phyloP scores from a whole-genome alignment of 257 asterid species.

The Penstemon eatonii region DNA sequence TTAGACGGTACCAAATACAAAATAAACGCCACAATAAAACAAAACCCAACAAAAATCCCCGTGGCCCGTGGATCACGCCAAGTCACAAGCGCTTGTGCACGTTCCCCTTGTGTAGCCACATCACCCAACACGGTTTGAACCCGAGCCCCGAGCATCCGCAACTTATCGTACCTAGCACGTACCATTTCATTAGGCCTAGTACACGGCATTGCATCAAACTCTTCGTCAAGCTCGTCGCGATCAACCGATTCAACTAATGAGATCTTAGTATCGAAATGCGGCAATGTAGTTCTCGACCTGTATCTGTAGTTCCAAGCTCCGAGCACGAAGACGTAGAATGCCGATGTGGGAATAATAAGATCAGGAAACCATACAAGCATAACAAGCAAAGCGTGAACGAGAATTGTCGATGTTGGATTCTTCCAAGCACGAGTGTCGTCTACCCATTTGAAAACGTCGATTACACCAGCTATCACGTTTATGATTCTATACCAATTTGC shows the following conservation, averaged over 20 bases:
- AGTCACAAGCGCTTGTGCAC: conserved; percentile 75
- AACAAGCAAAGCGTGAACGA: conserved; percentile 66
- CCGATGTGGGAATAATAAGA: conserved; percentile 65
- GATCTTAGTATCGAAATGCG: conserved; percentile 66
- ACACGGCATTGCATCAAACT: conserved; percentile 73
- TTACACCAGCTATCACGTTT: conserved; percentile 64
- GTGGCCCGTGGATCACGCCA: conserved; percentile 97
- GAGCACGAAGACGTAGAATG: conserved; percentile 65
- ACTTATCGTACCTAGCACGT: conserved; percentile 68
- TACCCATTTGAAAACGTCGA: conserved; percentile 66
- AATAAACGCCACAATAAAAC: conserved; percentile 58
- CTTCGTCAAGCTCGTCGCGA: conserved; percentile 78
- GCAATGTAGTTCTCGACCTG: conserved; percentile 48
- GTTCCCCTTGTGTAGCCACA: conserved; percentile 80
- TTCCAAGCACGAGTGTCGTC: conserved; percentile 89
- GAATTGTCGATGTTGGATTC: conserved; percentile 71
- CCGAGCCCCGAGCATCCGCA: conserved; percentile 74
- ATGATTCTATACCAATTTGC: conserved; percentile 83
- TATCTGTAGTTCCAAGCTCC: conserved; percentile 88
- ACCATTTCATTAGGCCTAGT: conserved; percentile 52
- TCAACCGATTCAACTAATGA: conserved; percentile 63
- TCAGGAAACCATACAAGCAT: conserved; percentile 85
- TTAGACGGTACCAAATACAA: conserved; percentile 73
- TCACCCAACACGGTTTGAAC: conserved; percentile 76
- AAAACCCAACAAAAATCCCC: conserved; percentile 73